Evolutionary conservation across 2,329 filamentous ascomycete genomes (phyloP).

Genomic region (Orbilia quercus): DNA sequence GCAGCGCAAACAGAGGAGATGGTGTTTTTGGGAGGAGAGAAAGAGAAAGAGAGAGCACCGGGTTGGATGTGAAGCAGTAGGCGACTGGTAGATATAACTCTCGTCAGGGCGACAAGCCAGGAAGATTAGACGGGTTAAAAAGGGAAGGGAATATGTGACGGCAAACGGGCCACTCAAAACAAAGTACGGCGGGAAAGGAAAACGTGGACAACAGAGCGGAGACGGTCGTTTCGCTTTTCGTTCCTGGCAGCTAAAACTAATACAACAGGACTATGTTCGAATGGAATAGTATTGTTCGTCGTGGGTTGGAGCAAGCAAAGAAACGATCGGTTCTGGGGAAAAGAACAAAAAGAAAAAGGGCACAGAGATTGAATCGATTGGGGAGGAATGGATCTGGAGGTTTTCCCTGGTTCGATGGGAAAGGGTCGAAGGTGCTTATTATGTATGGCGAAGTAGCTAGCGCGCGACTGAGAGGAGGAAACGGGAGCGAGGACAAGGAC

Average conservation of each 20-base stretch:
- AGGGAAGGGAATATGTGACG: conserved; percentile 34
- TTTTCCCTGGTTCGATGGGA: conserved; percentile 54
- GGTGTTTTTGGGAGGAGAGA: conserved; percentile 32
- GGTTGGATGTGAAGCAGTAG: conserved; percentile 33
- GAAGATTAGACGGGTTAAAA: conserved; percentile 49
- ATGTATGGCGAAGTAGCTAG: conserved; percentile 57
- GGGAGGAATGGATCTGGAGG: conserved; percentile 49
- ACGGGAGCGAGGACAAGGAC: conserved; percentile 48
- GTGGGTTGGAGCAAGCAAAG: conserved; percentile 21
- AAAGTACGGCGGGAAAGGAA: conserved; percentile 36
- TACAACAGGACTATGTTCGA: too few species aligned
- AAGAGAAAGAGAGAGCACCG: conserved; percentile 6
- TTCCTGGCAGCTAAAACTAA: conserved; percentile 25
- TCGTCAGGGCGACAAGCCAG: conserved; percentile 48
- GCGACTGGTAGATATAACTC: conserved; percentile 30
- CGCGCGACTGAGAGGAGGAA: conserved; percentile 53
- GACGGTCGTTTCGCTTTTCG: too few species aligned
- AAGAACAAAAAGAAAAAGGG: conserved; percentile 5
- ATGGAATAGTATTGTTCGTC: conserved; percentile 44
- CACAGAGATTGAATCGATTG: conserved; percentile 16
- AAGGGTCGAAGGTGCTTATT: conserved; percentile 57
- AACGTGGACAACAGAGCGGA: conserved; percentile 43
- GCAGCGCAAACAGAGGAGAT: conserved; percentile 38
- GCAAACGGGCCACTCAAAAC: conserved; percentile 36
- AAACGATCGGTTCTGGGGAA: conserved; percentile 24